A percentile compares a stretch with the other conserved stretches of the same genome.
phyloP scores from a whole-genome alignment of 441 rosid genomes.

The Pelargonium australe region DNA sequence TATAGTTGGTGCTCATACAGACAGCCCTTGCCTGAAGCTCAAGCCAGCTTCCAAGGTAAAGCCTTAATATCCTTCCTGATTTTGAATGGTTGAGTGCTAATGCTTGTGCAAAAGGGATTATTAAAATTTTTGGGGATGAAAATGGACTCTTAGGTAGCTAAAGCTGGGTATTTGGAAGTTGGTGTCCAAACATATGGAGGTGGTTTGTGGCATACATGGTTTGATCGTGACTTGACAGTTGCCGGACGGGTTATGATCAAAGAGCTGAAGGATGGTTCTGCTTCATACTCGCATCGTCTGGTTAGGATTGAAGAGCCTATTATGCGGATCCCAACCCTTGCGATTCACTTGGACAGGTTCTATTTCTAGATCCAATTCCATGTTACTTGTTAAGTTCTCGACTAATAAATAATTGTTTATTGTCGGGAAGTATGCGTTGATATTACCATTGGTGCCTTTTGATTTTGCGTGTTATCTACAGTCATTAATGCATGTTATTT shows the following conservation, averaged over 20 bases:
- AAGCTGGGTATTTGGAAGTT: constrained; percentile 76
- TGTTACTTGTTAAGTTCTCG: neutral
- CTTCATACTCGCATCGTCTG: constrained; percentile 59
- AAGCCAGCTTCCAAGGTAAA: constrained; percentile 90
- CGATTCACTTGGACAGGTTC: constrained; percentile 93
- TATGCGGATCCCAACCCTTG: constrained; percentile 88
- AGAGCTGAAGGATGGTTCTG: constrained; percentile 51
- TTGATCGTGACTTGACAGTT: constrained; percentile 88
- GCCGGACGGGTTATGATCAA: constrained; percentile 80
- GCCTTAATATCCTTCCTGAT: neutral
- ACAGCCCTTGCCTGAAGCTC: constrained; percentile 90
- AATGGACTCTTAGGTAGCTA: constrained; percentile 46
- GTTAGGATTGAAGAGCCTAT: constrained; percentile 82
- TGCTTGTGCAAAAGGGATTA: neutral
- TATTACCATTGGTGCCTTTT: neutral
- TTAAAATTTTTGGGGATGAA: constrained; percentile 8
- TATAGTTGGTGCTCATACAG: constrained; percentile 88
- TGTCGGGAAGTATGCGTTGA: neutral
- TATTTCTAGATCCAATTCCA: constrained; percentile 12
- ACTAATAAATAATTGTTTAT: neutral
- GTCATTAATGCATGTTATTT: constrained; percentile 9
- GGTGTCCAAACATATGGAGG: constrained; percentile 93
- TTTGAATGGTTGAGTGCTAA: neutral
- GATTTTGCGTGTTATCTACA: constrained; percentile 9
- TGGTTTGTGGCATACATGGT: constrained; percentile 97